Conservation (phyloP, 805 yeast species). For the Suhomyces sp. region DNA sequence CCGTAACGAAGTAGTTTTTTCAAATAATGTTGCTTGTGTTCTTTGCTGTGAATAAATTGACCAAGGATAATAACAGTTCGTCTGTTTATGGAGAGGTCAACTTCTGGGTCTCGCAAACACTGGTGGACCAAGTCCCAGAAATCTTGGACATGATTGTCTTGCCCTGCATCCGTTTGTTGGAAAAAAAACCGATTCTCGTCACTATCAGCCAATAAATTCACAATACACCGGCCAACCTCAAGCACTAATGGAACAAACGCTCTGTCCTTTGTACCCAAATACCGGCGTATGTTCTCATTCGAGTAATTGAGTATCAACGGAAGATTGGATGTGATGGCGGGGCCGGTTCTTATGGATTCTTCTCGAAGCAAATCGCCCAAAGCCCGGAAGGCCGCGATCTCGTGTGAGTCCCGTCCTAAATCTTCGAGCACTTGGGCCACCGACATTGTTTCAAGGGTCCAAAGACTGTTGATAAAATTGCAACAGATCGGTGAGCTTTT, state of each 20-base stretch:
- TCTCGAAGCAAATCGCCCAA: slow-evolving; percentile 12
- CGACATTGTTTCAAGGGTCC: too few relatives aligned
- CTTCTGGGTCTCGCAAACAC: neutral
- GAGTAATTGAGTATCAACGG: slow-evolving; percentile 6
- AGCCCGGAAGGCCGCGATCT: slow-evolving; percentile 1
- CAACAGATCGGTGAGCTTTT: too few relatives aligned
- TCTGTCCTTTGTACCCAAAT: neutral
- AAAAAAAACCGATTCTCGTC: slow-evolving; percentile 19
- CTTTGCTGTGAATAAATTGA: slow-evolving; percentile 34
- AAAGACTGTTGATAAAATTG: too few relatives aligned
- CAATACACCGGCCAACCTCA: slow-evolving; percentile 28
- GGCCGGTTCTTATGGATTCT: slow-evolving; percentile 4
- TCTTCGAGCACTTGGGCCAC: slow-evolving; percentile 2
- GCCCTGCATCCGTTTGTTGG: neutral
- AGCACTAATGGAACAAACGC: slow-evolving; percentile 6
- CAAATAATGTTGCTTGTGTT: slow-evolving; percentile 15
- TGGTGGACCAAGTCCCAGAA: slow-evolving; percentile 19
- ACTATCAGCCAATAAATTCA: slow-evolving; percentile 38
- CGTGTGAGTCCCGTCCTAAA: neutral
- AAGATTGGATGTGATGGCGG: slow-evolving; percentile 1
- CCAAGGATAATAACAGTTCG: slow-evolving; percentile 24
- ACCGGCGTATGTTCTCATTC: slow-evolving; percentile 3
- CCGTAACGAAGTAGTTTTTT: slow-evolving; percentile 12
- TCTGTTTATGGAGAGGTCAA: slow-evolving; percentile 1
- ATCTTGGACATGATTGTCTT: slow-evolving; percentile 3